A percentile compares a stretch with the other conserved stretches of the same genome.
phyloP scores from a whole-genome alignment of 2,329 filamentous ascomycete species.

The Sarocladium oryzae region DNA sequence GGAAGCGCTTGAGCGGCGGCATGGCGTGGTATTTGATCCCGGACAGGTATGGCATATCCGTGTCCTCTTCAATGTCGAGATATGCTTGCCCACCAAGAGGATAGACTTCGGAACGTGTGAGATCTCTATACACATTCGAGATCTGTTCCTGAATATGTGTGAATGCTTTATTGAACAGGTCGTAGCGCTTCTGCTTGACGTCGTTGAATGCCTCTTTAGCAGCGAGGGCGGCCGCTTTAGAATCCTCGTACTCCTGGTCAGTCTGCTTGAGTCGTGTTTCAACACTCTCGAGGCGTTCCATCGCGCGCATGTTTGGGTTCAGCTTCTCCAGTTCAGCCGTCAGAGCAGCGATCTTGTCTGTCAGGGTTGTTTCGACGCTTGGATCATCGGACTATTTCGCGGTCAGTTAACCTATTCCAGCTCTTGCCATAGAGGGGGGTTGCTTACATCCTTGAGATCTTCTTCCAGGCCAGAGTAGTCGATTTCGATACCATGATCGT shows the following conservation, averaged over 20 bases:
- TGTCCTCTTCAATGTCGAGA: constrained; percentile 87
- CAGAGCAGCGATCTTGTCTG: constrained; percentile 70
- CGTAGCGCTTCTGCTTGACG: constrained; percentile 74
- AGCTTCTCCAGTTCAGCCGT: constrained; percentile 83
- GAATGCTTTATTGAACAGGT: constrained; percentile 94
- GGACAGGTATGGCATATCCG: constrained; percentile 90
- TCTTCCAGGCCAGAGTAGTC: constrained; percentile 79
- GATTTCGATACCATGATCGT: constrained; percentile 87
- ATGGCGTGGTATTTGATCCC: constrained; percentile 99
- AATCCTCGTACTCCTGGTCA: constrained; percentile 83
- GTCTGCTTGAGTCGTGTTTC: constrained; percentile 76
- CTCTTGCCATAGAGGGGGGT: background rate
- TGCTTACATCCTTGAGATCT: constrained; percentile 68
- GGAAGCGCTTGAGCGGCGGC: constrained; percentile 95
- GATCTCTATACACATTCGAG: constrained; percentile 85
- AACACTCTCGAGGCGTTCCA: constrained; percentile 82
- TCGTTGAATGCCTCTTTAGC: constrained; percentile 79
- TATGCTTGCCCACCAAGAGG: constrained; percentile 86
- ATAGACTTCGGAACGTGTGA: constrained; percentile 85
- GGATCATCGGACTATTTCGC: constrained; percentile 55
- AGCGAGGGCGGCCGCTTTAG: constrained; percentile 64
- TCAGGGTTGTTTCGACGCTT: constrained; percentile 66
- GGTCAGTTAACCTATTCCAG: constrained; percentile 21
- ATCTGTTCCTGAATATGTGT: constrained; percentile 94
- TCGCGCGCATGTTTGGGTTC: constrained; percentile 93